phyloP scores from a whole-genome alignment of 2,329 filamentous ascomycete genomes.

The Falciphora oryzae region DNA sequence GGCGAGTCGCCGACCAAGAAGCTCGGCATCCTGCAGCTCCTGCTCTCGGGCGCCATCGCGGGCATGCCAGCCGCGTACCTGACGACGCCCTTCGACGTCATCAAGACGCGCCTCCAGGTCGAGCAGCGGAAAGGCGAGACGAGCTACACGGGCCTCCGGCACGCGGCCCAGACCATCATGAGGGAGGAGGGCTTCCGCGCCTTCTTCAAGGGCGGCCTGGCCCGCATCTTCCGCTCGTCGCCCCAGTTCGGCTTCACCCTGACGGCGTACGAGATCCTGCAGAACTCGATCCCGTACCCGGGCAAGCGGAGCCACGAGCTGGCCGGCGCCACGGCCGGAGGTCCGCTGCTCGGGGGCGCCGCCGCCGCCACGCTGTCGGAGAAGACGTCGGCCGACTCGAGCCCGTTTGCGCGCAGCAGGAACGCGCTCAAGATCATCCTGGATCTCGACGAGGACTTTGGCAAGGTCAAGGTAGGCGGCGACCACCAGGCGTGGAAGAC shows the following conservation, averaged over 20 bases:
- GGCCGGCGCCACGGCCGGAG: constrained; percentile 32
- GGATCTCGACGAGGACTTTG: constrained; percentile 91
- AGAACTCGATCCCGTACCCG: constrained; percentile 73
- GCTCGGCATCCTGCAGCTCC: constrained; percentile 81
- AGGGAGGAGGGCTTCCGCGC: constrained; percentile 90
- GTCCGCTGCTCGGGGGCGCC: constrained; percentile 40
- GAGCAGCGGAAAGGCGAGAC: constrained; percentile 94
- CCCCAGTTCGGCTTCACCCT: constrained; percentile 98
- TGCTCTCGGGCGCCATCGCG: constrained; percentile 90
- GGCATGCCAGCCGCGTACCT: constrained; percentile 91
- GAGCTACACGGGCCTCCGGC: constrained; percentile 77
- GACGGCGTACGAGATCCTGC: constrained; percentile 88
- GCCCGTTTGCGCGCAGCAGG: constrained; percentile 57
- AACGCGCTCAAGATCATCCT: constrained; percentile 95
- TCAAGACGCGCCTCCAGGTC: constrained; percentile 97
- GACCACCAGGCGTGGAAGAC: constrained; percentile 47
- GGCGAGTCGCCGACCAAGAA: constrained; percentile 84
- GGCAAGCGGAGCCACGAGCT: constrained; percentile 49
- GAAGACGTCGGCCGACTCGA: constrained; percentile 41
- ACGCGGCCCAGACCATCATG: constrained; percentile 77
- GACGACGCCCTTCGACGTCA: constrained; percentile 95
- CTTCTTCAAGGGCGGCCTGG: constrained; percentile 98
- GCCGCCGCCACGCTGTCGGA: constrained; percentile 61
- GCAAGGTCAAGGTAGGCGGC: constrained; percentile 59
- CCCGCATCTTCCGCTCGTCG: constrained; percentile 88